These are phyloP conservation scores for Phytophthora sp. DNA, from an alignment of 352 stramenopile species.

Conservation along the genomic window DNA sequence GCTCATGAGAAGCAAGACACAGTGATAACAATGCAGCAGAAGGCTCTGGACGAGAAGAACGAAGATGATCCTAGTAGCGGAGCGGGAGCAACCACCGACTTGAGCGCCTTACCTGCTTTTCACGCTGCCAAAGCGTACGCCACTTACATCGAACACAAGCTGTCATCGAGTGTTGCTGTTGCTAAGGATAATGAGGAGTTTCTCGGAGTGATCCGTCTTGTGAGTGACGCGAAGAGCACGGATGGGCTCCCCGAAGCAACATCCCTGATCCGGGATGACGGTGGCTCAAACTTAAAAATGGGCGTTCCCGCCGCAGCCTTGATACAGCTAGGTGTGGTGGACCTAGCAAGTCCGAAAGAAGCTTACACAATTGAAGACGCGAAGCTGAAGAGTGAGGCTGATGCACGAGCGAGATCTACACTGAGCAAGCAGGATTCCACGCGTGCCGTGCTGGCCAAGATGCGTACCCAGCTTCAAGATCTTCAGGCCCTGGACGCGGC, in stretches of 20 bases:
- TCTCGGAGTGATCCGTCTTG: constrained; percentile 54
- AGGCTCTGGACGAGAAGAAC: constrained; percentile 50
- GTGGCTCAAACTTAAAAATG: constrained; percentile 11
- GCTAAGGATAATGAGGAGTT: constrained; percentile 64
- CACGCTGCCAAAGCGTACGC: constrained; percentile 79
- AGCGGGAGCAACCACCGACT: constrained; percentile 37
- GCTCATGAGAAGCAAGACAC: constrained; percentile 62
- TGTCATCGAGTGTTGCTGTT: constrained; percentile 31
- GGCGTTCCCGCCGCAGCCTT: constrained; percentile 24
- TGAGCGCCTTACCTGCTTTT: constrained; percentile 68
- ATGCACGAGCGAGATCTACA: constrained; percentile 60
- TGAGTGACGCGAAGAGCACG: constrained; percentile 45
- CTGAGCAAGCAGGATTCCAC: constrained; percentile 90
- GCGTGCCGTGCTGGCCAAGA: constrained; percentile 78
- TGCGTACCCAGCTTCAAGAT: constrained; percentile 82
- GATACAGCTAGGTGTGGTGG: constrained; percentile 56
- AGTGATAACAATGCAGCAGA: constrained; percentile 53
- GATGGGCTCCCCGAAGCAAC: constrained; percentile 34
- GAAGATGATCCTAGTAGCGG: constrained; percentile 54
- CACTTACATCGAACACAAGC: constrained; percentile 61
- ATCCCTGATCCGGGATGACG: constrained; percentile 17
- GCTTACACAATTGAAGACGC: constrained; percentile 94
- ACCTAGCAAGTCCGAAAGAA: constrained; percentile 71
- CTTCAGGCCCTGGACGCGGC: constrained; percentile 64
- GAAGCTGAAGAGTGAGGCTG: constrained; percentile 90